Conservation (phyloP, 108 stramenopile species). For the Aurantiochytrium sp. region DNA sequence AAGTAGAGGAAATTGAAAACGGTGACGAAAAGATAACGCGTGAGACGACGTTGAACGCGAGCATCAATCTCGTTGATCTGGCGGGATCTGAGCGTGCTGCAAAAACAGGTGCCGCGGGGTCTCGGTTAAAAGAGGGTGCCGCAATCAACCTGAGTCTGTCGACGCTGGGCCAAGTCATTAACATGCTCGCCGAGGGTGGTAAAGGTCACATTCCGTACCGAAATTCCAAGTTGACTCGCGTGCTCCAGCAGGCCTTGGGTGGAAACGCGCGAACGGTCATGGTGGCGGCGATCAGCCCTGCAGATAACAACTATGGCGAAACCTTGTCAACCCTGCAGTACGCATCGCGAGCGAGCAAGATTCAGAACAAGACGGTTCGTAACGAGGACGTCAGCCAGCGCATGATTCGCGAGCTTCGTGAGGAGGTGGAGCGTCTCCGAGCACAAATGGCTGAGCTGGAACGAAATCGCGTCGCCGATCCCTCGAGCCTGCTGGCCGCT, state of each 20-base stretch:
- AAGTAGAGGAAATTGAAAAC: not conserved
- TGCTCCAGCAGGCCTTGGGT: conserved; percentile 46
- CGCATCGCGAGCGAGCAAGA: conserved; percentile 53
- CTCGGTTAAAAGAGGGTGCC: conserved; percentile 52
- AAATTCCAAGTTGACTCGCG: conserved; percentile 53
- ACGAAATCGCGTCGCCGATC: not conserved
- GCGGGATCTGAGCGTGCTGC: conserved; percentile 50
- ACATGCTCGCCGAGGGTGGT: conserved; percentile 46
- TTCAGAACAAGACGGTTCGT: conserved; percentile 42
- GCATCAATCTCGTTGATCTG: conserved; percentile 40
- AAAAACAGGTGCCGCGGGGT: conserved; percentile 53
- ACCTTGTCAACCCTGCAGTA: conserved; percentile 56
- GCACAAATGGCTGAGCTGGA: conserved; percentile 30
- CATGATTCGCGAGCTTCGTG: conserved; percentile 52
- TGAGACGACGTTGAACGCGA: not conserved
- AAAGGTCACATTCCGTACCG: conserved; percentile 50
- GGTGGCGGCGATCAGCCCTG: conserved; percentile 55
- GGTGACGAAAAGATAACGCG: not conserved
- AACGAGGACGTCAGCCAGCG: conserved; percentile 57
- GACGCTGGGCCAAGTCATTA: conserved; percentile 54
- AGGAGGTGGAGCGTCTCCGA: conserved; percentile 43
- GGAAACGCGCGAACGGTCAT: conserved; percentile 56
- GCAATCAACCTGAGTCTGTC: conserved; percentile 57
- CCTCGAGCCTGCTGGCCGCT: not conserved
- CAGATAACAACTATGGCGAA: conserved; percentile 57